phyloP scores from a whole-genome alignment of 306 rosid genomes.

The Acmispon strigosus region DNA sequence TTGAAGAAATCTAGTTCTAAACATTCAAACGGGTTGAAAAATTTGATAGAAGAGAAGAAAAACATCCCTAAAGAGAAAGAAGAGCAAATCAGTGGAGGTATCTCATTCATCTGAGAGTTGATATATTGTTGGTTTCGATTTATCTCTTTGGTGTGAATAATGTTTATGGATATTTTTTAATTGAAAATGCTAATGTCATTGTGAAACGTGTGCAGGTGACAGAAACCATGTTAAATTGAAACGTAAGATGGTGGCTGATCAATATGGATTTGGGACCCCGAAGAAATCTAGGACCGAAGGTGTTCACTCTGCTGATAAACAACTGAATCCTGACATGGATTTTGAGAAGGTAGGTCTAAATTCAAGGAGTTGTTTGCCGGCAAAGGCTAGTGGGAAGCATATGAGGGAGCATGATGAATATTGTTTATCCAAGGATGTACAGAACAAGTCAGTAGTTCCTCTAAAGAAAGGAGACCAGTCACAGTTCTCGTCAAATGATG shows the following conservation, averaged over 20 bases:
- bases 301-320: slow-evolving; percentile 12
- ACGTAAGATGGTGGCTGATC: slow-evolving; percentile 34
- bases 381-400: slow-evolving; percentile 29
- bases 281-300: slow-evolving; percentile 39
- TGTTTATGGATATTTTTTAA: neutral
- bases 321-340: slow-evolving; percentile 15
- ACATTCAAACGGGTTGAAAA: slow-evolving; percentile 21
- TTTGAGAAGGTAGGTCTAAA: slow-evolving; percentile 22
- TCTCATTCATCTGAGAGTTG: neutral
- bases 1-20: slow-evolving; percentile 35
- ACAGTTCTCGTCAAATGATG: slow-evolving; percentile 26
- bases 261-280: slow-evolving; percentile 25
- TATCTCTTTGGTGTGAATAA: neutral
- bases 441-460: slow-evolving; percentile 26
- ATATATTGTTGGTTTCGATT: slow-evolving; percentile 11
- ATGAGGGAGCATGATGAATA: slow-evolving; percentile 24
- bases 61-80: slow-evolving; percentile 28
- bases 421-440: slow-evolving; percentile 21
- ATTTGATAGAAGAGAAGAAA: slow-evolving; percentile 34
- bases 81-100: slow-evolving; percentile 38
- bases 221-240: slow-evolving; percentile 32
- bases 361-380: slow-evolving; percentile 28
- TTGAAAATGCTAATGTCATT: neutral
- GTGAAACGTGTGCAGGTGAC: slow-evolving; percentile 30
- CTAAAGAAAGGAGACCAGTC: slow-evolving; percentile 33